Percentiles rank a stretch among this genome's conserved stretches.
These are phyloP conservation scores for Diatrype stigma DNA, from an alignment of 2,329 filamentous ascomycete genomes.

Conservation along the genomic window DNA sequence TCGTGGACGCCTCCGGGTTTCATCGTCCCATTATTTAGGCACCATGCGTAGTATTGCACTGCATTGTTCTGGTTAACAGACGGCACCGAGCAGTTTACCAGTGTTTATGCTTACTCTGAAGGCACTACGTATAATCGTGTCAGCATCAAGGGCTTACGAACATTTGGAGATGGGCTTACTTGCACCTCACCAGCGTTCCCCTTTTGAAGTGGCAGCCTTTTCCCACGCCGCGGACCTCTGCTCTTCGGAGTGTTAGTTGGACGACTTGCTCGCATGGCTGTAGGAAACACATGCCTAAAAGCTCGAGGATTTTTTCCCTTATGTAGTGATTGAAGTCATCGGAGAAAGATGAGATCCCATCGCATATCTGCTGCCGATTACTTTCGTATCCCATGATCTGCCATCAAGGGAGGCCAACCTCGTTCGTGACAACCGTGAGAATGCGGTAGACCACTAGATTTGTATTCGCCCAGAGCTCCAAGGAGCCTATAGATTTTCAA, in stretches of 20 bases:
- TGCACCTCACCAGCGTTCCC: conserved; percentile 10
- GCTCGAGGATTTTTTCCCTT: background rate
- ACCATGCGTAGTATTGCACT: conserved; percentile 30
- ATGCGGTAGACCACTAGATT: background rate
- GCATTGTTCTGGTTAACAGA: background rate
- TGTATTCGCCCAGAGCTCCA: conserved; percentile 22
- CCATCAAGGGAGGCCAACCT: background rate
- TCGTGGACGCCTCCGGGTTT: conserved; percentile 9
- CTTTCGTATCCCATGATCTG: background rate
- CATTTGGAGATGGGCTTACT: conserved; percentile 4
- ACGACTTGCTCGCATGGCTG: background rate
- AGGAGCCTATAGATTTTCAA: conserved; percentile 27
- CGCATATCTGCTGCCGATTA: conserved; percentile 4
- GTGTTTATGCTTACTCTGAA: background rate
- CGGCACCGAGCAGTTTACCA: background rate
- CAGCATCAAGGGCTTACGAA: background rate
- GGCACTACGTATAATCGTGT: background rate
- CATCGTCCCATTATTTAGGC: conserved; percentile 23
- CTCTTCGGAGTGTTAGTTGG: conserved; percentile 4
- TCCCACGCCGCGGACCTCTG: conserved; percentile 7
- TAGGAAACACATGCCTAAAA: conserved; percentile 13
- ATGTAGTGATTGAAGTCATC: conserved; percentile 10
- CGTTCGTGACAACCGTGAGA: background rate
- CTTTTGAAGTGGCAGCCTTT: conserved; percentile 12
- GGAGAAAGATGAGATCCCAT: background rate